Conservation (phyloP, 116 monocot species). For the Papilionanthe hybrid region DNA sequence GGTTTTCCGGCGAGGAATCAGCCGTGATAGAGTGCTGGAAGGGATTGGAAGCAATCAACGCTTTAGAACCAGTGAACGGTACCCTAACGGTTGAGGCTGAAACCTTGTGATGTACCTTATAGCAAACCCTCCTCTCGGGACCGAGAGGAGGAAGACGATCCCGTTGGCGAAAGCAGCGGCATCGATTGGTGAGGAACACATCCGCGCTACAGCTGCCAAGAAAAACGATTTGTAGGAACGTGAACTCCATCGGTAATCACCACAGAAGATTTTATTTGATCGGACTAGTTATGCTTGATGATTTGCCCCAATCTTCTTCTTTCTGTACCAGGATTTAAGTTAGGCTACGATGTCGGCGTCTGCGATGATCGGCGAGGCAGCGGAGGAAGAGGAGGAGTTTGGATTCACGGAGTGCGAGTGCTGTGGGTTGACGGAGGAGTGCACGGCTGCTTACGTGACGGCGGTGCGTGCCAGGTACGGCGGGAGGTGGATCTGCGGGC, state of each 20-base stretch:
- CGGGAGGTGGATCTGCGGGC: constrained; percentile 40
- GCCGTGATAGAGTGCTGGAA: not conserved
- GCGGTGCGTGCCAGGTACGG: constrained; percentile 20
- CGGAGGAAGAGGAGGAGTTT: not conserved
- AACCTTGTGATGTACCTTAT: not conserved
- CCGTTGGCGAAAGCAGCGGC: constrained; percentile 2
- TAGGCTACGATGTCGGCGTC: not conserved
- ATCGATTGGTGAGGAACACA: not conserved
- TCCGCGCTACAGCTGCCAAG: not conserved
- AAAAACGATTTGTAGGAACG: not conserved
- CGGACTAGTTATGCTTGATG: no score
- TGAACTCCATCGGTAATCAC: not conserved
- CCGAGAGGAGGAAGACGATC: not conserved
- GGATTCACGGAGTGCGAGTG: constrained; percentile 26
- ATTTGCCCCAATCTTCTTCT: not conserved
- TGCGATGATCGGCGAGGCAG: not conserved
- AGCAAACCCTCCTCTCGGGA: not conserved
- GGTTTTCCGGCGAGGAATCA: not conserved
- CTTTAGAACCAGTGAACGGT: no score
- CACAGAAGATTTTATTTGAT: no score
- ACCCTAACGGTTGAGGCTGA: no score
- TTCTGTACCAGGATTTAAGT: not conserved
- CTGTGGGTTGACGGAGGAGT: constrained; percentile 38
- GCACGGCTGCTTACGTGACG: constrained; percentile 31
- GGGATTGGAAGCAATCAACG: not conserved